Base-by-base conservation (phyloP, 2,329 filamentous ascomycete species). In the Thielaviopsis euricoi region DNA sequence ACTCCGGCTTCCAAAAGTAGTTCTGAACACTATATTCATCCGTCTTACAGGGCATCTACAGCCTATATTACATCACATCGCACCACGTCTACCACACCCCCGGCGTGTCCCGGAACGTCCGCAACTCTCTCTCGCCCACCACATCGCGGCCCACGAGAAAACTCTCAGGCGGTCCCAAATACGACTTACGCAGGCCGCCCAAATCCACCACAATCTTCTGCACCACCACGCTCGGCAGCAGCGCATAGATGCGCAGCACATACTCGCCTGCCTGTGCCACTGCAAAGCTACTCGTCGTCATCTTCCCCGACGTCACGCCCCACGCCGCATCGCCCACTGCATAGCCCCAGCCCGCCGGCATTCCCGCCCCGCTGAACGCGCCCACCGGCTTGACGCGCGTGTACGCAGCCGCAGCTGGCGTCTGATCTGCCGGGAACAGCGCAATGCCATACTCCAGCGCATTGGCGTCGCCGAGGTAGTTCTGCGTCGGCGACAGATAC, bases 121-220 rank as follows among this genome's bases (percentile, higher is more conserved):
- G 2, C 13, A 43, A 43, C 37, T 43, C 10, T n/a, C 37, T 15
- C 13, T 43, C 17, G 7, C 72, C 73, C 48, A 66, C 54, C 59
- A 64, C 56, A 56, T 76, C 73, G 22, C 71, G 65, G 0, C 73
- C 73, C 1, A 74, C 65, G 12, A 74, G 63, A 61, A 76, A 77
- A 55, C 76, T 80, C 71, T 80, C 77, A 0, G 77, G 78, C 3
- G 79, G 78, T 0, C 79, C 79, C 2, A 82, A 67, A 62, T 79
- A 81, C 53, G 75, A 79, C 17, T 71, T 66, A 57, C 76, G 67
- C 1, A 80, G 72, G 6, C 78, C 79, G 1, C 79, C 79, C 23
- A 81, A 63, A 62, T 82, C 71, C 7, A 82, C 62, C 1, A 82
- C 70, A 43, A 81, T 67, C 70, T 80, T 81, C 65, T 81, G 76